Evolutionary conservation across 345 rosid species (phyloP).

Genomic region (Gossypium herbaceum): DNA sequence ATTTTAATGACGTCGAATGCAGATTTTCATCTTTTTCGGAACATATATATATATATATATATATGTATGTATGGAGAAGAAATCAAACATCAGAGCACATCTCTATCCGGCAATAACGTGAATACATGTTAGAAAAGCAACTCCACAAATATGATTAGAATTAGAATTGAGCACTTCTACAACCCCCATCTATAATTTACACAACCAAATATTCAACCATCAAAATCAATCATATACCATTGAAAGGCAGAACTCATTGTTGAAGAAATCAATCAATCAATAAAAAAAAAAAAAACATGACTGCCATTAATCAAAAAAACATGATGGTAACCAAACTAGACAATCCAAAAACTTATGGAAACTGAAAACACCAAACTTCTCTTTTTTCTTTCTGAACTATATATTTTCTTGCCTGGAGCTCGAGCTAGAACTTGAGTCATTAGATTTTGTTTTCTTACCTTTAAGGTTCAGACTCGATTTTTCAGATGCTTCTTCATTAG

Average conservation of each 20-base stretch:
- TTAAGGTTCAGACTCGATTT: constrained; percentile 8
- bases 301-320: constrained; percentile 5
- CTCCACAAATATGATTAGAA: too few species aligned
- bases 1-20: too few species aligned
- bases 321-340: constrained; percentile 14
- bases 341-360: not conserved
- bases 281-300: not conserved
- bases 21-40: too few species aligned
- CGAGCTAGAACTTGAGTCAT: not conserved
- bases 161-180: too few species aligned
- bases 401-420: not conserved
- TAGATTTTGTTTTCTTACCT: constrained; percentile 11
- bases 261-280: constrained; percentile 22
- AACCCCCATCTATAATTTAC: too few species aligned
- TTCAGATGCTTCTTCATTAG: constrained; percentile 3
- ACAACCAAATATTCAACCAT: too few species aligned
- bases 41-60: too few species aligned
- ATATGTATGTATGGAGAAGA: too few species aligned
- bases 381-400: not conserved
- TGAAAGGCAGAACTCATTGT: constrained; percentile 28
- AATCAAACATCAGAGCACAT: too few species aligned
- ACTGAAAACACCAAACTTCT: not conserved
- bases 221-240: too few species aligned
- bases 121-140: too few species aligned
- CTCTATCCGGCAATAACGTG: too few species aligned